Evolutionary conservation across 345 rosid species (phyloP).

Genomic region (Tarenaya hassleriana): DNA sequence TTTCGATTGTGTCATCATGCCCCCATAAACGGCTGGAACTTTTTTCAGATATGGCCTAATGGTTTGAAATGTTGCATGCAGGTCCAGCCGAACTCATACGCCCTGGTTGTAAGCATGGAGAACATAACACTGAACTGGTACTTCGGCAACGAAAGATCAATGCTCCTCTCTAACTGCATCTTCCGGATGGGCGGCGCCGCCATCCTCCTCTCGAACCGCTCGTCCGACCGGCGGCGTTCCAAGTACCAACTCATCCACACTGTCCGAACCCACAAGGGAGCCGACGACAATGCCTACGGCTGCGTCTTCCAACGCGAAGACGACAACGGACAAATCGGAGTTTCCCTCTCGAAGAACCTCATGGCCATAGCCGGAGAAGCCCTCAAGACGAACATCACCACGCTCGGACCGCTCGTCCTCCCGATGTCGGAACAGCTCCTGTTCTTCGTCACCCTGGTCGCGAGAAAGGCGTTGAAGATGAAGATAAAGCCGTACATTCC

Average conservation of each 20-base stretch:
- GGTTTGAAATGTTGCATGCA: slow-evolving; percentile 1
- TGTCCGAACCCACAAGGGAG: slow-evolving; percentile 56
- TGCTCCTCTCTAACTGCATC: slow-evolving; percentile 53
- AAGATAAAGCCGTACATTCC: slow-evolving; percentile 57
- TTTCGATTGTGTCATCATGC: too few relatives aligned
- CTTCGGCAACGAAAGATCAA: slow-evolving; percentile 47
- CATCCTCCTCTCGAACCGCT: slow-evolving; percentile 44
- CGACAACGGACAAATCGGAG: slow-evolving; percentile 25
- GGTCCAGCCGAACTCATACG: slow-evolving; percentile 51
- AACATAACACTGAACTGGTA: slow-evolving; percentile 44
- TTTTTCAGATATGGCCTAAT: neutral
- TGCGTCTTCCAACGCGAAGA: slow-evolving; percentile 55
- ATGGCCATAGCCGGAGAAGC: slow-evolving; percentile 60
- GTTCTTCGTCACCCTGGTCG: slow-evolving; percentile 37
- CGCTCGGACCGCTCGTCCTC: slow-evolving; percentile 59
- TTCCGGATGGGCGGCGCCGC: slow-evolving; percentile 56
- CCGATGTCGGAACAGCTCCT: slow-evolving; percentile 57
- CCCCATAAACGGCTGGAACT: too few relatives aligned
- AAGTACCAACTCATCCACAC: slow-evolving; percentile 57
- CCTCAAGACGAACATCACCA: slow-evolving; percentile 52
- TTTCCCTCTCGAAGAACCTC: slow-evolving; percentile 50
- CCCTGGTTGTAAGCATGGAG: slow-evolving; percentile 57
- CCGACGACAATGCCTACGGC: slow-evolving; percentile 42
- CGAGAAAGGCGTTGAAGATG: slow-evolving; percentile 40
- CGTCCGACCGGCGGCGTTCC: slow-evolving; percentile 34